Evolutionary conservation across 441 rosid species (phyloP).

Genomic region (Pelargonium myrrhifolium): DNA sequence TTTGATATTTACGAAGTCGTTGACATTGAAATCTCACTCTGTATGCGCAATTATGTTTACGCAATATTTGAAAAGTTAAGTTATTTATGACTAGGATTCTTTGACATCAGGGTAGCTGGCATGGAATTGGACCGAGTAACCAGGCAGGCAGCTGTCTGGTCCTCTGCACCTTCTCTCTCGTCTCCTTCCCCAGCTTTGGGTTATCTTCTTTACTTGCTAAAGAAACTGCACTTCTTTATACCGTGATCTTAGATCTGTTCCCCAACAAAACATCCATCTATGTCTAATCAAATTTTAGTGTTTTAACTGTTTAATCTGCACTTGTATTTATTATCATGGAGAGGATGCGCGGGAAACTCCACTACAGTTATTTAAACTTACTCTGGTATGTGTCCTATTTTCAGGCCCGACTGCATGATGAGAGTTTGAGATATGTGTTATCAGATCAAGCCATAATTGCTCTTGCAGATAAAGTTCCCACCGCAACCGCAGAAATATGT

Average conservation of each 20-base stretch:
- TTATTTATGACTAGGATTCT: neutral
- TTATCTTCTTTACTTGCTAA: neutral
- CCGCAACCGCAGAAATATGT: conserved; percentile 37
- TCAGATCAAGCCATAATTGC: conserved; percentile 72
- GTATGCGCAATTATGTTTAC: neutral
- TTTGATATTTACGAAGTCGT: neutral
- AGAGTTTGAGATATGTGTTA: conserved; percentile 71
- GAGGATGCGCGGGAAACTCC: conserved; percentile 3
- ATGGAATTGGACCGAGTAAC: neutral
- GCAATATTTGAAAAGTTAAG: conserved; percentile 1
- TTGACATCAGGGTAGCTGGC: conserved; percentile 6
- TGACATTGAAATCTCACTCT: neutral
- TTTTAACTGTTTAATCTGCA: conserved; percentile 1
- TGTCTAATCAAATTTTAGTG: neutral
- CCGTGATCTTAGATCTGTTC: neutral
- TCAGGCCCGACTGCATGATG: conserved; percentile 95
- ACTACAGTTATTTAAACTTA: conserved; percentile 13
- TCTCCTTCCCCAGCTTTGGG: conserved; percentile 5
- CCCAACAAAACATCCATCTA: conserved; percentile 8
- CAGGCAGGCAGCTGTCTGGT: conserved; percentile 4
- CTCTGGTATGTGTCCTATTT: conserved; percentile 21
- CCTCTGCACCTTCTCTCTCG: neutral
- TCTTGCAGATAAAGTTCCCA: conserved; percentile 47
- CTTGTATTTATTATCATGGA: conserved; percentile 10
- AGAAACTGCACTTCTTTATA: neutral